A percentile compares a stretch with the other conserved stretches of the same genome.
phyloP scores from a whole-genome alignment of 495 filamentous ascomycete species.

The Trichodelitschia bisporula region DNA sequence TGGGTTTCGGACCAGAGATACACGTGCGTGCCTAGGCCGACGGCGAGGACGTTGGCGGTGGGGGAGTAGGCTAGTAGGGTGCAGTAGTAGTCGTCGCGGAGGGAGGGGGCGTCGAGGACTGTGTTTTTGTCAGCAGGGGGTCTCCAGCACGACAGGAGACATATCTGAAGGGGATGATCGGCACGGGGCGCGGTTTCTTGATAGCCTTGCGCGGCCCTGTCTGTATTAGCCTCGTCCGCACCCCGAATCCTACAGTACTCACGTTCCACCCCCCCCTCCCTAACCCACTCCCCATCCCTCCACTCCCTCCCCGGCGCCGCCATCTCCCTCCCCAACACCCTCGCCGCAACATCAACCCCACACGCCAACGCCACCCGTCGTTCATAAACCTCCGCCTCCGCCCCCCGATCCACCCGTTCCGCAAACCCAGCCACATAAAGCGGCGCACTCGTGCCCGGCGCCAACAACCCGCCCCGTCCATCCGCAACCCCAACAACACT shows the following conservation, averaged over 20 bases:
- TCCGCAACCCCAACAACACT: slow-evolving; percentile 25
- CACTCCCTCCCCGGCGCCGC: slow-evolving; percentile 8
- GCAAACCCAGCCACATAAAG: slow-evolving; percentile 49
- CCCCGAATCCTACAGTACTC: slow-evolving; percentile 3
- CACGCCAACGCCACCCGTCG: slow-evolving; percentile 60
- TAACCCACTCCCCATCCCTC: slow-evolving; percentile 16
- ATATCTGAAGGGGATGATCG: slow-evolving; percentile 54
- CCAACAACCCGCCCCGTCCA: slow-evolving; percentile 34
- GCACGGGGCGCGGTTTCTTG: slow-evolving; percentile 19
- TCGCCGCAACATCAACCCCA: slow-evolving; percentile 44
- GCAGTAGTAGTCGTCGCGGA: slow-evolving; percentile 92
- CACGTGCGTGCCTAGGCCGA: slow-evolving; percentile 57
- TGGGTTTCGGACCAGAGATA: slow-evolving; percentile 72
- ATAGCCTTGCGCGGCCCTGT: slow-evolving; percentile 1
- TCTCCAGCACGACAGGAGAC: slow-evolving; percentile 9
- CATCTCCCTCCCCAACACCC: slow-evolving; percentile 22
- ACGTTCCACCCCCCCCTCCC: slow-evolving; percentile 23
- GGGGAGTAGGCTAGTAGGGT: slow-evolving; percentile 68
- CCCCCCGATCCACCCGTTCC: slow-evolving; percentile 23
- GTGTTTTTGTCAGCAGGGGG: no score
- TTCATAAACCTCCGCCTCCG: slow-evolving; percentile 43
- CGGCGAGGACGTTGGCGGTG: slow-evolving; percentile 49
- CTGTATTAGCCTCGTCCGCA: slow-evolving; percentile 1
- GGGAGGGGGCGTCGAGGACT: slow-evolving; percentile 67
- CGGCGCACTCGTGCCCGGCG: slow-evolving; percentile 49